These are phyloP conservation scores for Musa acuminata DNA, from an alignment of 176 grass and related monocot genomes.

Conservation along the genomic window DNA sequence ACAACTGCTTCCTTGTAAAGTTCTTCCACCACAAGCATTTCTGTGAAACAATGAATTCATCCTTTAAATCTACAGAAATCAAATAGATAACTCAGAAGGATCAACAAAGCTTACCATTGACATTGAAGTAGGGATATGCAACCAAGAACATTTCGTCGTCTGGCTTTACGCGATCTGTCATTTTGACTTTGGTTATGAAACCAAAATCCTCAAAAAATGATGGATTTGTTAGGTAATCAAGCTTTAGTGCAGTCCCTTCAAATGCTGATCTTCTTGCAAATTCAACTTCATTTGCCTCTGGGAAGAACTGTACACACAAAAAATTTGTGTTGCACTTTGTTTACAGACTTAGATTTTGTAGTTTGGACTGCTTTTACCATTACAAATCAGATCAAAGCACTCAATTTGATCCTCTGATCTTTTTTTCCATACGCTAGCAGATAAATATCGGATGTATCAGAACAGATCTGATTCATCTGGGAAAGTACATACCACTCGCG, in stretches of 20 bases:
- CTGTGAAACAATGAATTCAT: conserved; percentile 27
- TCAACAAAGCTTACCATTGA: conserved; percentile 56
- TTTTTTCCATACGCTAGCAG: not conserved
- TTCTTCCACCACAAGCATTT: conserved; percentile 97
- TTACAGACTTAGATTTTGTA: not conserved
- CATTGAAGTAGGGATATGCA: conserved; percentile 99
- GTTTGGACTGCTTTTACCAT: not conserved
- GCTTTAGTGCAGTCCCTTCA: conserved; percentile 70
- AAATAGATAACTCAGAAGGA: not conserved
- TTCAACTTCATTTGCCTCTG: conserved; percentile 81
- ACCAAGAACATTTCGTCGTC: conserved; percentile 77
- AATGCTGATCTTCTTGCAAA: conserved; percentile 82
- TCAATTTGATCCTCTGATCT: no score
- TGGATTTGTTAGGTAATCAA: conserved; percentile 93
- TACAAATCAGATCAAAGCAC: no score
- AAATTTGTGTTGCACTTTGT: not conserved
- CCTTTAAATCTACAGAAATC: conserved; percentile 5
- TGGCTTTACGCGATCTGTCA: conserved; percentile 66
- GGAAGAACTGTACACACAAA: conserved; percentile 65
- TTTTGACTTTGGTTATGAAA: conserved; percentile 80
- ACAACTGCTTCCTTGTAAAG: conserved; percentile 77
- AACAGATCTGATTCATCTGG: not conserved
- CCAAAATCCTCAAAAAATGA: conserved; percentile 96
- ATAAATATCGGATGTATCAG: not conserved
- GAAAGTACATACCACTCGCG: conserved; percentile 54